Evolutionary conservation across 768 basidiomycete genomes (phyloP).

Genomic region (Psilocybe sp.): DNA sequence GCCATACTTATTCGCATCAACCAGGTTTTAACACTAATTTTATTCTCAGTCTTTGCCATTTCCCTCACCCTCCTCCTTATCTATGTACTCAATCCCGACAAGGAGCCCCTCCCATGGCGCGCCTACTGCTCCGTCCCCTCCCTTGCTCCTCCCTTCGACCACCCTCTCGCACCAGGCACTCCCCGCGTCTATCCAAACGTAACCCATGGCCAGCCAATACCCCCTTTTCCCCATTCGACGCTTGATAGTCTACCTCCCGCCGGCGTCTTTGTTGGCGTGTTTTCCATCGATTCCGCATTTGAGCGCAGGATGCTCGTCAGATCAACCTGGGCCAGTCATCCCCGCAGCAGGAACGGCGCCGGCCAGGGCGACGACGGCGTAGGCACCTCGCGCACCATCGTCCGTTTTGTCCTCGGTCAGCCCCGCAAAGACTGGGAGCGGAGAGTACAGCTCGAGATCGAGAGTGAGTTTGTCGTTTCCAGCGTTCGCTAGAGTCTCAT

Average conservation of each 20-base stretch:
- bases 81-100: conserved; percentile 94
- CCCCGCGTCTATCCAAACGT: conserved; percentile 39
- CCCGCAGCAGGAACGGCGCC: conserved; percentile 72
- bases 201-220: conserved; percentile 25
- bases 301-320: conserved; percentile 87
- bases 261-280: conserved; percentile 86
- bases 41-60: conserved; percentile 79
- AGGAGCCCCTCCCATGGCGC: conserved; percentile 91
- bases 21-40: conserved; percentile 39
- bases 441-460: conserved; percentile 83
- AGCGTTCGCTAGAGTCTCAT: conserved; percentile 5
- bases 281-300: conserved; percentile 81
- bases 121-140: conserved; percentile 81
- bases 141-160: conserved; percentile 39
- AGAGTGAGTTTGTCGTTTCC: conserved; percentile 54
- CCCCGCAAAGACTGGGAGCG: conserved; percentile 79
- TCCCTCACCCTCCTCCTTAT: conserved; percentile 85
- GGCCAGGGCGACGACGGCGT: conserved; percentile 62
- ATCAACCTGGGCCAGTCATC: conserved; percentile 86
- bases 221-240: conserved; percentile 68
- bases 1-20: conserved; percentile 7
- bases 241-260: conserved; percentile 78
- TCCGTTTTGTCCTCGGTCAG: conserved; percentile 87
- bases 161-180: conserved; percentile 33
- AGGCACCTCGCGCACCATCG: conserved; percentile 79